Percentiles rank a stretch among this genome's conserved stretches.
phyloP scores from a whole-genome alignment of 2,329 filamentous ascomycete genomes.

The Trichocomaceae sp. region DNA sequence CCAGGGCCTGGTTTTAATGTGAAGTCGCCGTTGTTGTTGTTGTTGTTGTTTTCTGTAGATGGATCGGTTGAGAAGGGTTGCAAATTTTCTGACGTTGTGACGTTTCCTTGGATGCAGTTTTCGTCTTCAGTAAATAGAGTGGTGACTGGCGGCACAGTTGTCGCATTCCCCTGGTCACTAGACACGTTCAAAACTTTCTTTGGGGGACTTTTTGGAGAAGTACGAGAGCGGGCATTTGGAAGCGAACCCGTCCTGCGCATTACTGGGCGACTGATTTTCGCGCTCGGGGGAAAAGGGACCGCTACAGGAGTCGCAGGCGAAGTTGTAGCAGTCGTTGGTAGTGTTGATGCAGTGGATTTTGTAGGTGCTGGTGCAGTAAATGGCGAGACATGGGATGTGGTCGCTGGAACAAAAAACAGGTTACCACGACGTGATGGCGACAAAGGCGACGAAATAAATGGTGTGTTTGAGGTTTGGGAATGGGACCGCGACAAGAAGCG shows the following conservation, averaged over 20 bases:
- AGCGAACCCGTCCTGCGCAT: constrained; percentile 33
- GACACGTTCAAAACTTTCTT: constrained; percentile 69
- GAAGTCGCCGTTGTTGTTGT: constrained; percentile 32
- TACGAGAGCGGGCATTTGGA: constrained; percentile 49
- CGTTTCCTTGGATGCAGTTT: constrained; percentile 25
- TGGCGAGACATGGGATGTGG: constrained; percentile 26
- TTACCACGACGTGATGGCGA: constrained; percentile 30
- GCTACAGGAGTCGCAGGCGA: constrained; percentile 36
- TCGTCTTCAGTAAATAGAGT: constrained; percentile 39
- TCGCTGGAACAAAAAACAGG: constrained; percentile 44
- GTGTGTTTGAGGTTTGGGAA: constrained; percentile 41
- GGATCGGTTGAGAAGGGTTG: not conserved
- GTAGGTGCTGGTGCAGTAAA: not conserved
- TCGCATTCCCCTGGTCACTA: constrained; percentile 63
- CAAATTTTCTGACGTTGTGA: constrained; percentile 5
- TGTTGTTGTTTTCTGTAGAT: constrained; percentile 39
- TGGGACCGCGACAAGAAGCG: constrained; percentile 51
- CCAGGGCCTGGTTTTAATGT: constrained; percentile 35
- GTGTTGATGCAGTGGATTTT: not conserved
- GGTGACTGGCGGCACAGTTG: constrained; percentile 42
- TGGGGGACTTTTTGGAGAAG: constrained; percentile 72
- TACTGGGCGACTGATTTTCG: constrained; percentile 50
- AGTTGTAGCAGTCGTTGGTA: not conserved
- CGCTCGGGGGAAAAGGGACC: constrained; percentile 59
- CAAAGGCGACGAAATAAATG: constrained; percentile 13